Percentiles rank a stretch among this genome's conserved stretches.
phyloP scores from a whole-genome alignment of 148 eudicot species.

The Silene conica region DNA sequence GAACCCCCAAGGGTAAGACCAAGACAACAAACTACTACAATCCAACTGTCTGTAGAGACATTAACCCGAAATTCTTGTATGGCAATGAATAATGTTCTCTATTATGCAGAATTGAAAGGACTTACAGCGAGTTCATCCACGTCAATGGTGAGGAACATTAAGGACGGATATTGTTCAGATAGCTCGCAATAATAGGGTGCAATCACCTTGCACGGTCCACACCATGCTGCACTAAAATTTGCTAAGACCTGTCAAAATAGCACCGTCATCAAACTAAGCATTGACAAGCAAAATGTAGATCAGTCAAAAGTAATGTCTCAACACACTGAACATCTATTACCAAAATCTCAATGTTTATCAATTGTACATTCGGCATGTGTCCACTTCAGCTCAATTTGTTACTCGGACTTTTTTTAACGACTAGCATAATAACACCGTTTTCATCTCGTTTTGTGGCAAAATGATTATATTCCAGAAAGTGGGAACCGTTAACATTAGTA shows the following conservation, averaged over 20 bases:
- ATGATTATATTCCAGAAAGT: background rate
- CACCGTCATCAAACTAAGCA: conserved; percentile 4
- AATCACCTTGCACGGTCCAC: conserved; percentile 91
- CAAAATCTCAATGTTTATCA: too few species aligned
- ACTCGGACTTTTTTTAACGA: background rate
- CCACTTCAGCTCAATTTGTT: background rate
- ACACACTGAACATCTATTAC: too few species aligned
- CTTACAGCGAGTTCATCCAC: conserved; percentile 92
- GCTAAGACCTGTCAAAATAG: conserved; percentile 65
- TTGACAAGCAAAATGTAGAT: background rate
- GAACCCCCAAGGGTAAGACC: background rate
- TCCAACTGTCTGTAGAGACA: background rate
- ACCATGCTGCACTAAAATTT: conserved; percentile 95
- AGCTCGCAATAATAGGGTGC: conserved; percentile 76
- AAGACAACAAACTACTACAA: background rate
- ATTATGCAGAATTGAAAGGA: conserved; percentile 5
- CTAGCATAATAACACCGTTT: too few species aligned
- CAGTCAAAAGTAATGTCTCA: background rate
- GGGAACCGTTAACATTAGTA: background rate
- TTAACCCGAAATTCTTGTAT: background rate
- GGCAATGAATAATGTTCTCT: background rate
- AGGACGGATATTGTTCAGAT: conserved; percentile 66
- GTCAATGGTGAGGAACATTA: conserved; percentile 77
- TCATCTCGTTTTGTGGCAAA: background rate
- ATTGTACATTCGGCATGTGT: background rate